phyloP scores from a whole-genome alignment of 2,329 filamentous ascomycete species.

The Apiospora rasikravindrae region DNA sequence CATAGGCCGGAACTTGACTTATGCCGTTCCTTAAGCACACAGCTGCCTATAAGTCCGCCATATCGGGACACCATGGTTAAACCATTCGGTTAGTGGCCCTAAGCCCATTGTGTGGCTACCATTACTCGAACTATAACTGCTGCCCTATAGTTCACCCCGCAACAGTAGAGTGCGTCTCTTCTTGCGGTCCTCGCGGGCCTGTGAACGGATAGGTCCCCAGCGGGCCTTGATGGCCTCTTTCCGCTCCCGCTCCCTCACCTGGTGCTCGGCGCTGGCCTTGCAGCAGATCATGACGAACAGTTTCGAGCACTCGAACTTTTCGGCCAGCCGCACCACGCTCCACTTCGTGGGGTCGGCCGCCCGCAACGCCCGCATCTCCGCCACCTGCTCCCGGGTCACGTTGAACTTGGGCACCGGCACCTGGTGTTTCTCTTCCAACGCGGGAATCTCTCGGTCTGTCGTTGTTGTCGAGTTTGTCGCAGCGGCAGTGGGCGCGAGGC shows the following conservation, averaged over 20 bases:
- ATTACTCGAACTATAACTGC: not conserved
- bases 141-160: slow-evolving; percentile 53
- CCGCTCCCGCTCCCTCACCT: slow-evolving; percentile 49
- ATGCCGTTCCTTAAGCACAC: not conserved
- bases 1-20: not conserved
- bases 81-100: not conserved
- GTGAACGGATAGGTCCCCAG: slow-evolving; percentile 62
- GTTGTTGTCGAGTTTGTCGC: slow-evolving; percentile 27
- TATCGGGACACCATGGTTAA: not conserved
- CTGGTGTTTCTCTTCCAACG: slow-evolving; percentile 27
- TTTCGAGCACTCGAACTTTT: slow-evolving; percentile 60
- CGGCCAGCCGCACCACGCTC: slow-evolving; percentile 59
- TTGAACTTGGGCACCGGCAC: slow-evolving; percentile 46
- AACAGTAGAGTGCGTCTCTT: slow-evolving; percentile 60
- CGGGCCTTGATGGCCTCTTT: slow-evolving; percentile 55
- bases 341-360: slow-evolving; percentile 58
- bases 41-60: not conserved
- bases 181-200: slow-evolving; percentile 60
- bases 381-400: slow-evolving; percentile 59
- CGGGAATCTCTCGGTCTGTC: slow-evolving; percentile 38
- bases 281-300: slow-evolving; percentile 65
- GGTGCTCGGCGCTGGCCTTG: slow-evolving; percentile 54
- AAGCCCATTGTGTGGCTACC: not conserved
- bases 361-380: slow-evolving; percentile 64
- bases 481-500: slow-evolving; percentile 26